Conservation (phyloP, 2,329 filamentous ascomycete species). For the Arthrobotrys sphaeroides region DNA sequence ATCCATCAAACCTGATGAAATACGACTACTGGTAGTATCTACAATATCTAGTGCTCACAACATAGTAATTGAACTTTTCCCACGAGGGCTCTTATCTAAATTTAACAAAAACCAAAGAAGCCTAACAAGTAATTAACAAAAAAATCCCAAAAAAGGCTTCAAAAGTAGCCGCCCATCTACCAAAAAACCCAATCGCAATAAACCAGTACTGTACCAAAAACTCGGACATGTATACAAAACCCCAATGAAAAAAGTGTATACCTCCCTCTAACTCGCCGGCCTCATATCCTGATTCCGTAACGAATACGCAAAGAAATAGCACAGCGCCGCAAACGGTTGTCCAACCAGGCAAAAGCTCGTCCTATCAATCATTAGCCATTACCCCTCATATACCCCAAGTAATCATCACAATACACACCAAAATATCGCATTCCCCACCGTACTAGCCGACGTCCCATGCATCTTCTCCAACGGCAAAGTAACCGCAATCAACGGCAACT, state of each 20-base stretch:
- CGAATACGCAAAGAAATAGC: conserved; percentile 89
- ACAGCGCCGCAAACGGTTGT: conserved; percentile 87
- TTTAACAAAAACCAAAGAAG: too few relatives aligned
- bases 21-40: too few relatives aligned
- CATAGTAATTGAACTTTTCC: too few relatives aligned
- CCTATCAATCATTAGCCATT: conserved; percentile 29
- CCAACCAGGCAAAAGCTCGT: conserved; percentile 94
- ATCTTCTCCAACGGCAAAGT: conserved; percentile 83
- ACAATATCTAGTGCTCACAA: too few relatives aligned
- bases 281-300: conserved; percentile 40
- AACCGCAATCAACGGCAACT: conserved; percentile 84
- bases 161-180: too few relatives aligned
- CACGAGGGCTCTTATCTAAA: too few relatives aligned
- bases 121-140: too few relatives aligned
- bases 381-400: not conserved
- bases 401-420: conserved; percentile 68
- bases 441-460: conserved; percentile 74
- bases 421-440: conserved; percentile 92
- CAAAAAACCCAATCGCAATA: too few relatives aligned
- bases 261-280: not conserved
- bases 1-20: too few relatives aligned
- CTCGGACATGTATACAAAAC: too few relatives aligned
- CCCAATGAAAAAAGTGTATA: not conserved
- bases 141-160: too few relatives aligned
- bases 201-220: too few relatives aligned